phyloP scores from a whole-genome alignment of 2,329 filamentous ascomycete genomes.

The Fusarium nematophilum region DNA sequence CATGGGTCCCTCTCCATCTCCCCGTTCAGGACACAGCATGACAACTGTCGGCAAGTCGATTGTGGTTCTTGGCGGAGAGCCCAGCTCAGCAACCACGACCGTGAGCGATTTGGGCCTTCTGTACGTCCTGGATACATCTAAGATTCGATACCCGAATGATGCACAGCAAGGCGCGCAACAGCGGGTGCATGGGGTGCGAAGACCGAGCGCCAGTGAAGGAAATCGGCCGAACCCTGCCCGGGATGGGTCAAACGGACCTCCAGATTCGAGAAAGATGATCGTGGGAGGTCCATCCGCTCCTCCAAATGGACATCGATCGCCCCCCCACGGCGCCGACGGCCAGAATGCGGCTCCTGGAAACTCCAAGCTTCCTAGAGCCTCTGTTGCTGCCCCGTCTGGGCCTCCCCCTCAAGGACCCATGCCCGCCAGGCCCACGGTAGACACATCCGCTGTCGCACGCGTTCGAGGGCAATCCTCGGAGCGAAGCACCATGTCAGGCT shows the following conservation, averaged over 20 bases:
- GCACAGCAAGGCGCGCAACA: constrained; percentile 52
- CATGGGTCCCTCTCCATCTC: constrained; percentile 95
- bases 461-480: constrained; percentile 63
- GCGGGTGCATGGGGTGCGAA: constrained; percentile 53
- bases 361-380: constrained; percentile 51
- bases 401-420: constrained; percentile 67
- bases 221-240: constrained; percentile 57
- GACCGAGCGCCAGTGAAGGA: constrained; percentile 57
- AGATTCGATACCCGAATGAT: constrained; percentile 96
- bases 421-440: constrained; percentile 58
- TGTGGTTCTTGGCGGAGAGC: constrained; percentile 92
- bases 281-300: constrained; percentile 42
- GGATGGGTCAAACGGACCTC: constrained; percentile 64
- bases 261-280: constrained; percentile 62
- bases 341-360: constrained; percentile 49
- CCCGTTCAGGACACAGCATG: constrained; percentile 97
- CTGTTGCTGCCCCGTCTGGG: constrained; percentile 54
- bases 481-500: constrained; percentile 50
- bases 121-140: constrained; percentile 93
- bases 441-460: constrained; percentile 55
- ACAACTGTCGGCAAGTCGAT: constrained; percentile 93
- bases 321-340: constrained; percentile 54
- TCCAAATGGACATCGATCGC: constrained; percentile 56
- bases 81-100: constrained; percentile 85
- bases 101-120: constrained; percentile 87